Conservation (phyloP, 2,329 filamentous ascomycete species). For the Paraphoma chrysanthemicola region DNA sequence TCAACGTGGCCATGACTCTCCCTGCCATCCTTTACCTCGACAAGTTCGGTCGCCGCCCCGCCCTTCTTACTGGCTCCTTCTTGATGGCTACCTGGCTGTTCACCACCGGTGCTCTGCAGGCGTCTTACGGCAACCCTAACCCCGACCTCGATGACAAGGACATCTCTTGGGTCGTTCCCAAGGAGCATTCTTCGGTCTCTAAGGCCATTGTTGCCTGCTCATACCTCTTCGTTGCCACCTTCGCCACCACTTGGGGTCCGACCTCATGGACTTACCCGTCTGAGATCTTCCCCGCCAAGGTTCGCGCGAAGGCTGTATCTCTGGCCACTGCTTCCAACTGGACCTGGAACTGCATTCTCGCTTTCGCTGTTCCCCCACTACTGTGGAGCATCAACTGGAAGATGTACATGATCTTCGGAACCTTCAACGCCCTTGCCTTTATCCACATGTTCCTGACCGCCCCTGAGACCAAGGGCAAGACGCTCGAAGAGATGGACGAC, state of each 20-base stretch:
- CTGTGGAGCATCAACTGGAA: conserved; percentile 52
- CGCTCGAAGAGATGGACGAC: conserved; percentile 51
- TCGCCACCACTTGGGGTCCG: conserved; percentile 52
- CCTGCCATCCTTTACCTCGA: conserved; percentile 68
- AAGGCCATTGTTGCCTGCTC: conserved; percentile 60
- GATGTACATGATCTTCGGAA: conserved; percentile 50
- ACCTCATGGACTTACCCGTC: conserved; percentile 47
- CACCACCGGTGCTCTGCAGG: conserved; percentile 66
- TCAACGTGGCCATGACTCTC: conserved; percentile 67
- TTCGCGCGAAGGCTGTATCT: conserved; percentile 51
- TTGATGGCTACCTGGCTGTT: conserved; percentile 67
- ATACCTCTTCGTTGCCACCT: conserved; percentile 54
- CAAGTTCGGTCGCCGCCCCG: conserved; percentile 63
- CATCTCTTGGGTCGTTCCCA: conserved; percentile 65
- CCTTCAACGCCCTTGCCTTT: conserved; percentile 47
- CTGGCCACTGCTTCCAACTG: conserved; percentile 49
- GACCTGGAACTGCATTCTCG: conserved; percentile 50
- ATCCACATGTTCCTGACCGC: conserved; percentile 50
- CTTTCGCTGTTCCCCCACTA: conserved; percentile 51
- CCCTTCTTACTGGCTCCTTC: conserved; percentile 63
- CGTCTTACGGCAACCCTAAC: conserved; percentile 59
- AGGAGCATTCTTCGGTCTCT: conserved; percentile 59
- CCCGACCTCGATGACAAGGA: conserved; percentile 43
- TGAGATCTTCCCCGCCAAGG: conserved; percentile 50
- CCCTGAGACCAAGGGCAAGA: conserved; percentile 51